Evolutionary conservation across 2,329 filamentous ascomycete species (phyloP), one percentile per base, ranked within the genome.

Genomic region (Chaetoscypha palmicola): DNA sequence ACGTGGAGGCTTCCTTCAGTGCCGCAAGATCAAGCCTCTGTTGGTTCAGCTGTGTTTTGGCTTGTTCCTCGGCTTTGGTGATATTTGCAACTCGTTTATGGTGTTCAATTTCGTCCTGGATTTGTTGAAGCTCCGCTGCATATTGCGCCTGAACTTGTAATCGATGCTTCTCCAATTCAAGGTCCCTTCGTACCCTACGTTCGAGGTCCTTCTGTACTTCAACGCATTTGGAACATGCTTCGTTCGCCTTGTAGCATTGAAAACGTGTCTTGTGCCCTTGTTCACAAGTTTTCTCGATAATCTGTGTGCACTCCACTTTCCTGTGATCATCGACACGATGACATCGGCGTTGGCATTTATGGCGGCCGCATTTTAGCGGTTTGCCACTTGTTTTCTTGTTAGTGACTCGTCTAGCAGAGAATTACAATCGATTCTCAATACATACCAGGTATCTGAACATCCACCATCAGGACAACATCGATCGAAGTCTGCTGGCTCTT

Each of bases 391-490:
- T 17, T 19, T 5, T 23, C 3, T 8, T 11, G 36, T 62, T 45
- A 53, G 46, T 11, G 21, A 20, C 24, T 5, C 19, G n/a, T 16
- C 10, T 7, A 28, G 14, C 42, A 24, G n/a, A 14, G 10, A 5
- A 23, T 37, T 35, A 49, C 42, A 31, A 17, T 21, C 14, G 21
- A 5, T 20, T 9, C 9, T 9, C 8, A 14, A 12, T 12, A 63
- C 69, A 60, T 65, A 81, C 78, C 84, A 89, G 16, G 67, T 68
- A 38, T 77, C 67, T 0, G 65, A 65, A 49, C 84, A 89, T 0
- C 85, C 85, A 3, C 84, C 83, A 55, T 87, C 81, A 0, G 82
- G 83, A 31, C 76, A 82, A 21, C 72, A 62, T 0, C 48, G 58
- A 3, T 77, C 72, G 54, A 88, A 88, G 34, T 85, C 76, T 1